A percentile compares a stretch with the other conserved stretches of the same genome.
Evolutionary conservation across 2,329 filamentous ascomycete genomes (phyloP).

Genomic region (Aspergillus transmontanensis): DNA sequence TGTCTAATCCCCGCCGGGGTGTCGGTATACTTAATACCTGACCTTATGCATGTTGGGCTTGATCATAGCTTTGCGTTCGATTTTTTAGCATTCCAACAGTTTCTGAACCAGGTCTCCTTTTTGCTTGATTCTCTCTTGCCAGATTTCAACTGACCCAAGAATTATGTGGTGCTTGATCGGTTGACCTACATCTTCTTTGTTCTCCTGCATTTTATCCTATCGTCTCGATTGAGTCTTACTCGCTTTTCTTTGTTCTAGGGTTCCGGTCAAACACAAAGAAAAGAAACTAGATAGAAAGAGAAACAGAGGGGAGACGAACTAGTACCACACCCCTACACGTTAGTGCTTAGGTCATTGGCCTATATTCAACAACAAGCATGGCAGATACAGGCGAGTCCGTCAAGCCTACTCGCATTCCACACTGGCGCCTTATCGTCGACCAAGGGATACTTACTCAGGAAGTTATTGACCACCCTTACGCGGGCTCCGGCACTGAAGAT

Average conservation of each 20-base stretch:
- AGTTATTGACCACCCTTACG: conserved; percentile 13
- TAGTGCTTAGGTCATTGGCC: neutral
- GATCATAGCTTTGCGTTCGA: neutral
- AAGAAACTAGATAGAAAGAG: neutral
- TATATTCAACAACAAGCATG: neutral
- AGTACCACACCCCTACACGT: neutral
- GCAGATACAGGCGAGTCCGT: conserved; percentile 10
- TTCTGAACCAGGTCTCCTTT: neutral
- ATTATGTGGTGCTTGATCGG: neutral
- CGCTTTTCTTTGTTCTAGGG: neutral
- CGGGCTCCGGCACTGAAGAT: conserved; percentile 17
- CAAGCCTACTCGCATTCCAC: conserved; percentile 16
- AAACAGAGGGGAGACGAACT: neutral
- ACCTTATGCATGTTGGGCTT: neutral
- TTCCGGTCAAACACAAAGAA: neutral
- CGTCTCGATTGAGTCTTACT: neutral
- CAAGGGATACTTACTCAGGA: conserved; percentile 17
- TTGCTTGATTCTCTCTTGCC: neutral
- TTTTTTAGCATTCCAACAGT: neutral
- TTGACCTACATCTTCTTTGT: neutral
- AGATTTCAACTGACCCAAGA: neutral
- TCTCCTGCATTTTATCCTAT: neutral
- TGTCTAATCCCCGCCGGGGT: neutral
- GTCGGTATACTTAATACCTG: neutral
- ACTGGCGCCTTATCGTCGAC: conserved; percentile 20